A percentile compares a stretch with the other conserved stretches of the same genome.
These are phyloP conservation scores for Aspergillus uvarum DNA, from an alignment of 2,329 filamentous ascomycete species.

Conservation along the genomic window DNA sequence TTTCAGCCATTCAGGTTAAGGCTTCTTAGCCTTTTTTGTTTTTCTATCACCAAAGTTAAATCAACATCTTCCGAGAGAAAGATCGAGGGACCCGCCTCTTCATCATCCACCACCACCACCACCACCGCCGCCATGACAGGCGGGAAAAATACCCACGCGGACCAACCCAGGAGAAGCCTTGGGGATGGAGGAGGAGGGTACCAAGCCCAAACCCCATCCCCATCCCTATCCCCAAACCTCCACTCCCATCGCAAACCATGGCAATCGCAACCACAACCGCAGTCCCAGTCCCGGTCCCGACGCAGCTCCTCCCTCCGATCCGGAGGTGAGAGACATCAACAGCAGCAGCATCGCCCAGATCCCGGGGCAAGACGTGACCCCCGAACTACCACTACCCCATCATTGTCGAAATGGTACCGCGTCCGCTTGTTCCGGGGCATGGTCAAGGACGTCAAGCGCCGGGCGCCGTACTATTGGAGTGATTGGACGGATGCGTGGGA, in stretches of 20 bases:
- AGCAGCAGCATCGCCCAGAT: not conserved
- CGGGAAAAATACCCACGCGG: not conserved
- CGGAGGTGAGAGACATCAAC: not conserved
- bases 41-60: not conserved
- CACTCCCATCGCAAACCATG: constrained; percentile 5
- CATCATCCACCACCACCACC: not conserved
- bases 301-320: not conserved
- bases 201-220: not conserved
- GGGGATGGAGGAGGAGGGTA: not conserved
- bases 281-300: not conserved
- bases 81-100: not conserved
- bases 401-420: constrained; percentile 64
- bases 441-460: constrained; percentile 70
- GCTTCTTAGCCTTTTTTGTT: not conserved
- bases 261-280: constrained; percentile 6
- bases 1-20: not conserved
- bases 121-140: not conserved
- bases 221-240: constrained; percentile 16
- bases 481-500: constrained; percentile 89
- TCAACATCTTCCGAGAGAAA: not conserved
- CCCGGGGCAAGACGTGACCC: not conserved
- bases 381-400: not conserved
- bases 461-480: constrained; percentile 74
- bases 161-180: not conserved
- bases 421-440: constrained; percentile 76